Base-by-base conservation (phyloP, 768 basidiomycete species). In the Boletus edulis region DNA sequence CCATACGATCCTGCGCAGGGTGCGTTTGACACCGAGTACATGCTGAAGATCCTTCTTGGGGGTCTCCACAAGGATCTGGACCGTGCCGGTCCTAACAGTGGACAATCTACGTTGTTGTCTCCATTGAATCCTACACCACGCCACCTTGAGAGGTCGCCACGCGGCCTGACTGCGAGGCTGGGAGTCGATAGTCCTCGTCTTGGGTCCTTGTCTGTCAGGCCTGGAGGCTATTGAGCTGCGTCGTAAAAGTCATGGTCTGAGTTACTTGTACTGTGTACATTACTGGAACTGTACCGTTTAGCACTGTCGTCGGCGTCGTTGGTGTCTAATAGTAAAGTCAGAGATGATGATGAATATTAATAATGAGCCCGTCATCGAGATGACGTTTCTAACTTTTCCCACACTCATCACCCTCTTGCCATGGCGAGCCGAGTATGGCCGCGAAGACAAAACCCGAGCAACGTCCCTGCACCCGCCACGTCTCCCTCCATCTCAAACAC, bases 31-130 rank as follows among this genome's bases (percentile, higher is more conserved):
- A 67, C 71, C 10, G 71, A 71, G 43, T 71, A 72, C 55, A 71
- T 71, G 71, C 32, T 72, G 17, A 71, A 72, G 62, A 69, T 71
- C 44, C 65, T 71, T 13, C 65, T 71, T 18, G 71, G 71, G 4
- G 54, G 67, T 46, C 4, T 70, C 15, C 48, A 57, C 43, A 56
- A 62, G 51, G 59, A 59, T 13, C 9, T 63, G 13, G 67, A 67
- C 46, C 58, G 47, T 2, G 31, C 54, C 35, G 52, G 49, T 2
- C 54, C 52, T 13, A 57, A 46, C 52, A 46, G 43, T 24, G 44
- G 51, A 17, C 46, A 47, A 1, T 40, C 56, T 8, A 7, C 54
- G 15, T 12, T 72, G 14, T 15, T 61, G 49, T 54, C 55, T 5
- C 61, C 62, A 17, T 0, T 34, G 8, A 48, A 31, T 29, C 7